Percentiles rank a stretch among this genome's conserved stretches.
phyloP scores from a whole-genome alignment of 768 basidiomycete species.

The Suillus lakei region DNA sequence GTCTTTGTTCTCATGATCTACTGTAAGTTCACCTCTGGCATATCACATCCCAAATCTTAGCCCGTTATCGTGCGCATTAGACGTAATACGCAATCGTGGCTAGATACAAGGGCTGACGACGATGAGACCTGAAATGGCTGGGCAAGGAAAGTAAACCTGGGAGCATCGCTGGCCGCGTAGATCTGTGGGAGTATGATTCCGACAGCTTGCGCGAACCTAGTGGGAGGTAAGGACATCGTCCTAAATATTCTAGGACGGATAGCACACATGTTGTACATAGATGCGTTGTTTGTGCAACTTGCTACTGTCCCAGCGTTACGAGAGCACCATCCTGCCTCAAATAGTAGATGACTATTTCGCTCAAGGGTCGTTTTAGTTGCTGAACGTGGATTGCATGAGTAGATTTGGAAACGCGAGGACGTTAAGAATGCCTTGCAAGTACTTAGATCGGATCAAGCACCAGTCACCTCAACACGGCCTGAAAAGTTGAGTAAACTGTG shows the following conservation, averaged over 20 bases:
- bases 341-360: neutral
- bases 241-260: neutral
- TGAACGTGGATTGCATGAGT: constrained; percentile 52
- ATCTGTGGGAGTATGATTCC: constrained; percentile 54
- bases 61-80: constrained; percentile 60
- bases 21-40: constrained; percentile 43
- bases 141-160: constrained; percentile 48
- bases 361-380: neutral
- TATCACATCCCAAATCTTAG: constrained; percentile 61
- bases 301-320: constrained; percentile 63
- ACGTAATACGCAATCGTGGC: constrained; percentile 57
- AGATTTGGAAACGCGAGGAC: constrained; percentile 30
- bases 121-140: neutral
- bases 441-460: constrained; percentile 28
- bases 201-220: constrained; percentile 48
- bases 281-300: constrained; percentile 61
- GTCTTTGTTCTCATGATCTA: too few relatives aligned
- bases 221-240: neutral
- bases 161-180: constrained; percentile 60
- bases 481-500: neutral
- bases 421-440: constrained; percentile 17
- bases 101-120: constrained; percentile 60
- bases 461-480: constrained; percentile 46
- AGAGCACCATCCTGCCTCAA: constrained; percentile 58
- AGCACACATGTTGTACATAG: constrained; percentile 52